Evolutionary conservation across 2,329 filamentous ascomycete species (phyloP), one percentile per base, ranked within the genome.

Genomic region (Diaporthe velutina): DNA sequence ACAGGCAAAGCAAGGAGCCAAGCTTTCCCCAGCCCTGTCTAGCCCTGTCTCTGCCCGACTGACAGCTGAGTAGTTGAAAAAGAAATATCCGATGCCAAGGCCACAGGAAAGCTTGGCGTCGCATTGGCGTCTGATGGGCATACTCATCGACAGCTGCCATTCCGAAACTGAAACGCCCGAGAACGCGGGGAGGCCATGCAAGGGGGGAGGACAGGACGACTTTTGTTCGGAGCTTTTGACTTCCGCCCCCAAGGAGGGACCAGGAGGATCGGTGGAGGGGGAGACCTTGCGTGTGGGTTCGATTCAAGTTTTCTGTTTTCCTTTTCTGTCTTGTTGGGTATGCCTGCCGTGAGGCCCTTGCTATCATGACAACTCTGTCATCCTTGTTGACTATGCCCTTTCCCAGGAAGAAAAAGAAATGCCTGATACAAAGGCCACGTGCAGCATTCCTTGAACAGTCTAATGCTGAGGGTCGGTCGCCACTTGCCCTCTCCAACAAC

Each of bases 121-220:
- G 40, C 58, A 74, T 72, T 52, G 70, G 68, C 68, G 73, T 74
- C 73, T 74, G 73, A 74, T 72, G 68, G 50, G 28, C 73, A 33
- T 48, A 68, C 22, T 74, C 68, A 72, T 72, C 68, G 33, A 38
- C 58, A 40, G 50, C 67, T 72, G 73, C 57, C 73, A 74, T 74
- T 74, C 73, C 58, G 58, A 74, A 74, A 35, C 55, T 74, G 73
- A 74, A 72, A 74, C 73, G 45, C 50, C 10, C 12, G 35, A 68
- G 60, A 50, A 54, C 50, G 52, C n/a, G 60, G 60, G 50, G 71
- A 35, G 25, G 28, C 5, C 3, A 19, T 15, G 42, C 45, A 25
- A 19, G 45, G 45, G 8, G 22, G 52, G 6, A 8, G 25, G 25
- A 54, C 25, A 54, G 52, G 52, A 28, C 57, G 30, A 40, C 15